phyloP scores from a whole-genome alignment of 192 early-diverging fungal genomes.

The Coemansia sp. region DNA sequence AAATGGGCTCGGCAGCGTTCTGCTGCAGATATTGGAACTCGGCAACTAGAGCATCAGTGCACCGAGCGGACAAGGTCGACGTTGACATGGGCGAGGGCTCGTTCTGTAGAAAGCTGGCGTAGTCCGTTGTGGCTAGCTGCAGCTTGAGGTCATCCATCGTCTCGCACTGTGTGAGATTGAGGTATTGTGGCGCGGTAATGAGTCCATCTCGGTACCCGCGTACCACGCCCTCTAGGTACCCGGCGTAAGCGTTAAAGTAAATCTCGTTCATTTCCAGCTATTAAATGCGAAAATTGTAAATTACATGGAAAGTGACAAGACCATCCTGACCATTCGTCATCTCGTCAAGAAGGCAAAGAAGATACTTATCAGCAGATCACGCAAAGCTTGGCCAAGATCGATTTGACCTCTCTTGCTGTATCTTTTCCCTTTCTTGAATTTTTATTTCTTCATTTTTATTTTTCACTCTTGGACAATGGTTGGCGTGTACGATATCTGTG shows the following conservation, averaged over 20 bases:
- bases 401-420: neutral
- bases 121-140: constrained; percentile 94
- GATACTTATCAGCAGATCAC: neutral
- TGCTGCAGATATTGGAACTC: constrained; percentile 92
- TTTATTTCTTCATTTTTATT: neutral
- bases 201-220: constrained; percentile 92
- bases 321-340: too few species aligned
- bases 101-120: constrained; percentile 91
- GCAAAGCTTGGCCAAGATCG: neutral
- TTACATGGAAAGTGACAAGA: neutral
- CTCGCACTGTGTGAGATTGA: constrained; percentile 97
- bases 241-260: constrained; percentile 85
- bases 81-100: constrained; percentile 95
- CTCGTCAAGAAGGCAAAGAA: neutral
- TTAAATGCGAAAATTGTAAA: neutral
- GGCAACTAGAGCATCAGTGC: constrained; percentile 83
- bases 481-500: constrained; percentile 80
- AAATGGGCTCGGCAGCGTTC: constrained; percentile 80
- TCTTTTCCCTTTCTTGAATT: neutral
- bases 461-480: constrained; percentile 59
- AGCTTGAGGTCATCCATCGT: constrained; percentile 96
- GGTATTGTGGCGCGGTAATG: constrained; percentile 77
- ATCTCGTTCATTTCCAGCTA: constrained; percentile 45
- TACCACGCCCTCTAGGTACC: constrained; percentile 93
- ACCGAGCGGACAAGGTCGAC: constrained; percentile 86